Evolutionary conservation across 352 stramenopile genomes (phyloP).

Genomic region (Globisporangium camurandrum): DNA sequence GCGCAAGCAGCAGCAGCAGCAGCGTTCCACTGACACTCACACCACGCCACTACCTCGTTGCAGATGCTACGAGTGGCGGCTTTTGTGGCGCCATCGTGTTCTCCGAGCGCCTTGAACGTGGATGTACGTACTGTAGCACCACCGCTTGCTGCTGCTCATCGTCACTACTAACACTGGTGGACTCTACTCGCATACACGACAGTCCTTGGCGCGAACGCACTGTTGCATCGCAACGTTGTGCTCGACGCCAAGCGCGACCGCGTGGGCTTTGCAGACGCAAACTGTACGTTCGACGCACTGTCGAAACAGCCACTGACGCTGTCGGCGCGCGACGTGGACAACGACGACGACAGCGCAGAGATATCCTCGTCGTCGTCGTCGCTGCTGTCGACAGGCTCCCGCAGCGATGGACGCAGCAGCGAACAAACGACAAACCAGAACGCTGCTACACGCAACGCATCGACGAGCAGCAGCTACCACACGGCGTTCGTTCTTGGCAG

Average conservation of each 20-base stretch:
- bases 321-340: neutral
- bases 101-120: slow-evolving; percentile 22
- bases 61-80: slow-evolving; percentile 16
- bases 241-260: slow-evolving; percentile 32
- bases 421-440: too few species aligned
- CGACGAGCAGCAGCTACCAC: neutral
- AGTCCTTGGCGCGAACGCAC: slow-evolving; percentile 43
- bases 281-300: slow-evolving; percentile 14
- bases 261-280: slow-evolving; percentile 35
- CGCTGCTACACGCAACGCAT: too few species aligned
- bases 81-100: slow-evolving; percentile 31
- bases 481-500: neutral
- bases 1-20: slow-evolving; percentile 7
- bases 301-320: neutral
- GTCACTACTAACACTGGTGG: neutral
- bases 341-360: neutral
- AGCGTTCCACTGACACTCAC: slow-evolving; percentile 20
- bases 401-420: too few species aligned
- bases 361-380: neutral
- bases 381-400: neutral
- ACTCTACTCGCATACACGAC: neutral
- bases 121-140: slow-evolving; percentile 15
- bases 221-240: slow-evolving; percentile 41
- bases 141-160: neutral
- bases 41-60: slow-evolving; percentile 25